These are phyloP conservation scores for Sporisorium scitamineum DNA, from an alignment of 1,284 basidiomycete genomes.

Conservation along the genomic window DNA sequence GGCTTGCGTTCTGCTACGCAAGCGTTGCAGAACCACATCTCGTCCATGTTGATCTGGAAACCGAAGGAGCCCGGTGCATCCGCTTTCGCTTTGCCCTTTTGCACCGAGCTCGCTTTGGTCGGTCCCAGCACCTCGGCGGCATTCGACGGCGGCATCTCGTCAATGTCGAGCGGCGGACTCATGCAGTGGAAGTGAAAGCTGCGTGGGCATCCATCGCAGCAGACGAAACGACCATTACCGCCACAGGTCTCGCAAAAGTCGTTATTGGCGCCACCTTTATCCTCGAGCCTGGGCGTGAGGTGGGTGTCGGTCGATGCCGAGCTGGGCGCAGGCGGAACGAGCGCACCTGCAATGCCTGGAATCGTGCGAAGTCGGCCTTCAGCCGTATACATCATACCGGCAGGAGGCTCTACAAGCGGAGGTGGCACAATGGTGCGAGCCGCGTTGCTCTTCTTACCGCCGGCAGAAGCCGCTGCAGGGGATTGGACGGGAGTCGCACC, in stretches of 20 bases:
- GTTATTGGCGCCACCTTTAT: conserved; percentile 77
- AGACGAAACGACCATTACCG: conserved; percentile 78
- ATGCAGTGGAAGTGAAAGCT: conserved; percentile 97
- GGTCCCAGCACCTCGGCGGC: conserved; percentile 47
- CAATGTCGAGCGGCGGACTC: conserved; percentile 89
- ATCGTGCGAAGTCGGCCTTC: conserved; percentile 41
- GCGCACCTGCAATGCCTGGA: conserved; percentile 44
- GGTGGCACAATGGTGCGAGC: conserved; percentile 44
- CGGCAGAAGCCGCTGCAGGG: conserved; percentile 8
- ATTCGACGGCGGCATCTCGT: conserved; percentile 76
- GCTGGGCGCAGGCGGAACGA: conserved; percentile 21
- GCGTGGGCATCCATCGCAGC: conserved; percentile 93
- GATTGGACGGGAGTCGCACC: conserved; percentile 10
- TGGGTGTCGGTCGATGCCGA: conserved; percentile 25
- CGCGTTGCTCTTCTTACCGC: conserved; percentile 22
- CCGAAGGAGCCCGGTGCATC: conserved; percentile 15
- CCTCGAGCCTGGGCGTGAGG: conserved; percentile 33
- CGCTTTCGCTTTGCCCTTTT: conserved; percentile 40
- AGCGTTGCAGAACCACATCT: conserved; percentile 91
- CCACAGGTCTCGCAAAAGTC: conserved; percentile 94
- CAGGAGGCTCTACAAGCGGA: conserved; percentile 32
- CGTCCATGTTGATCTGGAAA: conserved; percentile 71
- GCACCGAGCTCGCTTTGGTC: conserved; percentile 14
- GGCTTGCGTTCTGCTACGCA: conserved; percentile 72
- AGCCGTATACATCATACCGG: conserved; percentile 37